Percentiles rank a stretch among this genome's conserved stretches.
These are phyloP conservation scores for Corynespora cassiicola DNA, from an alignment of 2,329 filamentous ascomycete species.

Conservation along the genomic window DNA sequence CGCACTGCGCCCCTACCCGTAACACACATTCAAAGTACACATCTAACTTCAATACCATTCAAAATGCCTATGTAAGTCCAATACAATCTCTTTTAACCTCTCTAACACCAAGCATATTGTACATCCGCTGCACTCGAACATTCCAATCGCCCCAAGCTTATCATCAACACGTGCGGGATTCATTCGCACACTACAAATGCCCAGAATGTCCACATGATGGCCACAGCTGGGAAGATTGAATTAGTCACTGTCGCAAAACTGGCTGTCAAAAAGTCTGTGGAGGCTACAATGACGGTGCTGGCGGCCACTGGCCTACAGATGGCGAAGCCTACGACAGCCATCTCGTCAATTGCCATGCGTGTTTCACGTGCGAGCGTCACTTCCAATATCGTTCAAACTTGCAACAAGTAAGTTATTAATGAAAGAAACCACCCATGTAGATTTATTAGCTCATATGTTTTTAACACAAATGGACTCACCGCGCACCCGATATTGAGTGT, in stretches of 20 bases:
- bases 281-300: conserved; percentile 2
- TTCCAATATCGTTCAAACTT: conserved; percentile 2
- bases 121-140: conserved; percentile 1
- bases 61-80: conserved; percentile 2
- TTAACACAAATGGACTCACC: conserved; percentile 6
- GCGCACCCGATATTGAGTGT: conserved; percentile 12
- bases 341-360: conserved; percentile 1
- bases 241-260: conserved; percentile 2
- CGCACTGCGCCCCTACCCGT: too few species aligned
- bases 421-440: background rate
- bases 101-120: background rate
- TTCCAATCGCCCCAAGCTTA: conserved; percentile 1
- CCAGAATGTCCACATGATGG: conserved; percentile 3
- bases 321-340: conserved; percentile 4
- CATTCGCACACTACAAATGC: conserved; percentile 1
- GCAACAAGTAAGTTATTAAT: too few species aligned
- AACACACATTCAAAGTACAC: too few species aligned
- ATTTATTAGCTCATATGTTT: background rate
- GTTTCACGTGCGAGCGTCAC: conserved; percentile 7
- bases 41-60: too few species aligned
- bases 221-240: background rate
- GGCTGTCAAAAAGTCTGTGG: conserved; percentile 5
- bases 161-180: conserved; percentile 1
- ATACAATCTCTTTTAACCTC: background rate
- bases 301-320: background rate